Evolutionary conservation across 1,139 yeast genomes (phyloP).

Genomic region (Hansenula lynferdii): DNA sequence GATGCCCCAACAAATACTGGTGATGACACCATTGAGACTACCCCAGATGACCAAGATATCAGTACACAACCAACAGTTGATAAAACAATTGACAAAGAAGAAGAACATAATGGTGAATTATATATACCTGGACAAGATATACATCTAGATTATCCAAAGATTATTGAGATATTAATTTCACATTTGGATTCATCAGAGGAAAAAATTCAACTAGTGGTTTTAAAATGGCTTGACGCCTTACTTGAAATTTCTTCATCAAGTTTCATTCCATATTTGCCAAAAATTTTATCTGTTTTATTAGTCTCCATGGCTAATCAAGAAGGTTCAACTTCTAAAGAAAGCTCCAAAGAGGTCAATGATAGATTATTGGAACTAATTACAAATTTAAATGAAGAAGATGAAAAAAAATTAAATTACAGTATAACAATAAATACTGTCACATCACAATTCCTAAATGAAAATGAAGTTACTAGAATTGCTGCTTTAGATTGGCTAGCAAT

Average conservation of each 20-base stretch:
- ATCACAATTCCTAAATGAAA: constrained; percentile 57
- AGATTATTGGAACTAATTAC: constrained; percentile 42
- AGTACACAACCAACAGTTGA: background rate
- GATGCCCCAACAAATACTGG: background rate
- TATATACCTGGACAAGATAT: constrained; percentile 87
- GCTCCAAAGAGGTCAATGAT: constrained; percentile 50
- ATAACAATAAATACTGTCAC: constrained; percentile 58
- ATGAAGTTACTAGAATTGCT: constrained; percentile 79
- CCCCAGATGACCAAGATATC: background rate
- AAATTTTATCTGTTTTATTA: constrained; percentile 49
- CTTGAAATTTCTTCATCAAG: constrained; percentile 73
- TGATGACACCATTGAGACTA: background rate
- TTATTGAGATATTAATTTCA: constrained; percentile 74
- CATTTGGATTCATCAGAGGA: constrained; percentile 66
- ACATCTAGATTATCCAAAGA: constrained; percentile 71
- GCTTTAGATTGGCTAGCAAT: constrained; percentile 89
- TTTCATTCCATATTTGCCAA: constrained; percentile 61
- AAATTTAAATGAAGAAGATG: constrained; percentile 27
- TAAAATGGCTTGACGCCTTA: constrained; percentile 79
- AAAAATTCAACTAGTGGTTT: constrained; percentile 74
- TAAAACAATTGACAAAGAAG: constrained; percentile 4
- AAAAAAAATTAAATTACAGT: constrained; percentile 46
- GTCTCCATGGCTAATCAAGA: constrained; percentile 52
- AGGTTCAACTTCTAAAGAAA: constrained; percentile 39
- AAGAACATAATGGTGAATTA: constrained; percentile 42